phyloP scores from a whole-genome alignment of 108 stramenopile genomes.

The Cylindrotheca closterium region DNA sequence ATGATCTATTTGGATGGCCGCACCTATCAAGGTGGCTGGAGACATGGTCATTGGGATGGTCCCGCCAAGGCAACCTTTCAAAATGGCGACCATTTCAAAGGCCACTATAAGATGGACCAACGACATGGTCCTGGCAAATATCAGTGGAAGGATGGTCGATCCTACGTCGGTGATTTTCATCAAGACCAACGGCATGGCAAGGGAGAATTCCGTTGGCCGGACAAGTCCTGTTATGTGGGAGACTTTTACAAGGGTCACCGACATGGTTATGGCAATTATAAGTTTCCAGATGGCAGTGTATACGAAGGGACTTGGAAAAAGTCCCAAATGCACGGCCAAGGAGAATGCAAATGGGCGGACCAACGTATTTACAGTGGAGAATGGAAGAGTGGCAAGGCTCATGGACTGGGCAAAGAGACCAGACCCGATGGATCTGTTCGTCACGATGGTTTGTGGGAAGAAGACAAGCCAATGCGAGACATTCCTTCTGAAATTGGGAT shows the following conservation, averaged over 20 bases:
- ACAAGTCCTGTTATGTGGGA: constrained; percentile 33
- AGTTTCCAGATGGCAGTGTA: constrained; percentile 5
- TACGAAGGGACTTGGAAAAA: constrained; percentile 45
- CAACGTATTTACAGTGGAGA: constrained; percentile 40
- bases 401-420: constrained; percentile 33
- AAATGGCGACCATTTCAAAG: constrained; percentile 42
- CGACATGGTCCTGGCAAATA: constrained; percentile 41
- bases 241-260: constrained; percentile 16
- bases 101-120: constrained; percentile 26
- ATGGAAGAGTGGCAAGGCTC: constrained; percentile 34
- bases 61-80: constrained; percentile 12
- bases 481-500: too few species aligned
- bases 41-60: constrained; percentile 26
- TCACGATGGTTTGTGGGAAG: constrained; percentile 34
- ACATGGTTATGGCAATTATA: constrained; percentile 11
- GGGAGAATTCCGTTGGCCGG: constrained; percentile 28
- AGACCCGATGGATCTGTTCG: constrained; percentile 18
- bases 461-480: background rate
- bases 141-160: constrained; percentile 29
- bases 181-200: constrained; percentile 14
- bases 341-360: constrained; percentile 9
- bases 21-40: constrained; percentile 42
- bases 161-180: constrained; percentile 24
- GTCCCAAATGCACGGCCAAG: constrained; percentile 32
- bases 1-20: constrained; percentile 12